Evolutionary conservation across 2,329 filamentous ascomycete genomes (phyloP), one percentile per base, ranked within the genome.

Genomic region (Cladophialophora carrionii): DNA sequence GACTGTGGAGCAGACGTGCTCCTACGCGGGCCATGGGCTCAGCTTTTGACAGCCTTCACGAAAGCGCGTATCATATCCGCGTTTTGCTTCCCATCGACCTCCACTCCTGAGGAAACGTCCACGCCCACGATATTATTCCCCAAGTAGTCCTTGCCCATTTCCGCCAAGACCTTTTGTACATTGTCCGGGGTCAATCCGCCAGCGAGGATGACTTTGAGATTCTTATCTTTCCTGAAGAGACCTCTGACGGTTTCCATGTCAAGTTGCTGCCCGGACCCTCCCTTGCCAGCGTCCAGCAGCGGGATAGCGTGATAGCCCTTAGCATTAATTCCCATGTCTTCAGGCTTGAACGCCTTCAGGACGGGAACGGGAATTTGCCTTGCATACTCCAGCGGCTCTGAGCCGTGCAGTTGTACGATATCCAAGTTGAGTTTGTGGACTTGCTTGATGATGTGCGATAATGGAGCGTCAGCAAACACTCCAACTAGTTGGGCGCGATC

Each of bases 51-150:
- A 41, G 87, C 87, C 74, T 86, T 84, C 48, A 98, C 82, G 77
- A 99, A 99, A 3, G 84, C 86, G 68, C 82, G 81, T 71, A 99
- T 98, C 80, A 90, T 96, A 20, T 87, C 85, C 63, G 94, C 73
- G 76, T 88, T 90, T 78, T 99, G 95, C 74, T 87, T 82, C 2
- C 92, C 94, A 71, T 89, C 85, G 41, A 87, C 88, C 78, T 98
- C 95, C 2, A 99, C 92, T 0, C 96, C 96, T 73, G 91, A 96
- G 77, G 92, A 96, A 22, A 96, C 91, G 80, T 99, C 95, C 3
- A 99, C 90, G 1, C 89, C 93, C 37, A 92, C 80, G 12, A 97
- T 85, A 65, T 88, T 86, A 9, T 81, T 81, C 29, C 82, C 81
- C 9, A 86, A 76, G 46, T 29, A 51, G 1, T 60, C 48, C 6